Conservation (phyloP, 371 early-diverging fungal species). For the Parasitella parasitica region DNA sequence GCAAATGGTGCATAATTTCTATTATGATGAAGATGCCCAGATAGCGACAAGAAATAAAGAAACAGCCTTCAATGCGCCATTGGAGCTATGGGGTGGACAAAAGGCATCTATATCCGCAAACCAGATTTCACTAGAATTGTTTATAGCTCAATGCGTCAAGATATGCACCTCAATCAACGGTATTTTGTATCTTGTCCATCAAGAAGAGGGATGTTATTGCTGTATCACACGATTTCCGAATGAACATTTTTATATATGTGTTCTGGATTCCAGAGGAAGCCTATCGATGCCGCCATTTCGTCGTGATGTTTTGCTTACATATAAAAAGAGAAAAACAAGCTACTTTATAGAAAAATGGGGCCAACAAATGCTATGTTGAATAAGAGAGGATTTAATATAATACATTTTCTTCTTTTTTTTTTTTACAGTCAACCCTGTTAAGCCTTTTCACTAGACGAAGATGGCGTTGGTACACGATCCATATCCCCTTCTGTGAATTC, state of each 20-base stretch:
- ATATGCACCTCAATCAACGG: background rate
- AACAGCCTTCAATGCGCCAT: background rate
- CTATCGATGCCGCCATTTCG: background rate
- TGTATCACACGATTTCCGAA: background rate
- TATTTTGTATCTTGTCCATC: background rate
- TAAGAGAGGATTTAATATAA: background rate
- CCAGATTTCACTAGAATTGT: background rate
- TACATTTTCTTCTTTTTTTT: background rate
- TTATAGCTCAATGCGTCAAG: background rate
- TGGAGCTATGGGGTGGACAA: background rate
- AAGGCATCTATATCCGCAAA: background rate
- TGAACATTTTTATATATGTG: background rate
- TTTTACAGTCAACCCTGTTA: no score
- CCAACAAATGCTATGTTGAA: background rate
- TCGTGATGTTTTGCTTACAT: background rate
- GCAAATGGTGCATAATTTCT: background rate
- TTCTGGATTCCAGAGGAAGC: background rate
- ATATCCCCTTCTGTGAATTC: conserved; percentile 70
- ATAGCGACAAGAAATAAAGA: no score
- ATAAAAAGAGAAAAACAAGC: background rate
- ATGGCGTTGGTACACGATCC: conserved; percentile 40
- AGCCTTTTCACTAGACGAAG: background rate
- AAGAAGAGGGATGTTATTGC: background rate
- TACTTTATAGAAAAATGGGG: background rate
- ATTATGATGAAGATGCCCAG: background rate